phyloP scores from a whole-genome alignment of 2,329 filamentous ascomycete species.

The Clathrospora elynae region DNA sequence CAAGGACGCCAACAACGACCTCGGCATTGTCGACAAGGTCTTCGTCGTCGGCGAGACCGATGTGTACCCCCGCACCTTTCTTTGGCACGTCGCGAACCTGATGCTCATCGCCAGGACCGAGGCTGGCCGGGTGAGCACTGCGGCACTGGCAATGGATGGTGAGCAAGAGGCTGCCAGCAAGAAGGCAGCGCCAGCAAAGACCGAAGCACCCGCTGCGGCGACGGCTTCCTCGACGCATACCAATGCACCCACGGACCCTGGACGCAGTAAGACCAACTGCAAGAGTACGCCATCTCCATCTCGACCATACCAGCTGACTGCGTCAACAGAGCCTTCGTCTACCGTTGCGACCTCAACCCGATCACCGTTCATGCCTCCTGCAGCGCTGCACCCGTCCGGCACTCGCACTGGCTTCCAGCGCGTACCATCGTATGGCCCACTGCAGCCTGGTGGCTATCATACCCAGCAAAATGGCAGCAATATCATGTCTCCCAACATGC shows the following conservation, averaged over 20 bases:
- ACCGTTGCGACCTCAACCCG: not conserved
- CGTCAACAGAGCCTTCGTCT: slow-evolving; percentile 11
- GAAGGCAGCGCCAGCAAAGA: not conserved
- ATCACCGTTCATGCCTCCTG: slow-evolving; percentile 1
- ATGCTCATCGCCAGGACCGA: slow-evolving; percentile 29
- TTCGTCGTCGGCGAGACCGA: slow-evolving; percentile 34
- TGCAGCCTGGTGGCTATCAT: slow-evolving; percentile 2
- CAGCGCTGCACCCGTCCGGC: not conserved
- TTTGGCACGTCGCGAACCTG: slow-evolving; percentile 36
- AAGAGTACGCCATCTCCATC: slow-evolving; percentile 1
- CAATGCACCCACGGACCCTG: not conserved
- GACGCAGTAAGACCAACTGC: slow-evolving; percentile 17
- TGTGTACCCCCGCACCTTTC: slow-evolving; percentile 32
- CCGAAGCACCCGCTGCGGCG: not conserved
- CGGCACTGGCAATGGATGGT: not conserved
- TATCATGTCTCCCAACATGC: slow-evolving; percentile 12
- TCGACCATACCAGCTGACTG: slow-evolving; percentile 18
- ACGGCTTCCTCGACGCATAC: not conserved
- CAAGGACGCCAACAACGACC: slow-evolving; percentile 24
- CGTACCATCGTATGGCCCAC: slow-evolving; percentile 2
- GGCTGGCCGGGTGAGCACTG: slow-evolving; percentile 3
- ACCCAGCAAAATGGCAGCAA: slow-evolving; percentile 6
- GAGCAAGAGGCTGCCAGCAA: not conserved
- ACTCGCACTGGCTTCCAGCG: not conserved
- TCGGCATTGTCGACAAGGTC: slow-evolving; percentile 36